Evolutionary conservation across 2,329 filamentous ascomycete species (phyloP).

Genomic region (Botryotinia convoluta): DNA sequence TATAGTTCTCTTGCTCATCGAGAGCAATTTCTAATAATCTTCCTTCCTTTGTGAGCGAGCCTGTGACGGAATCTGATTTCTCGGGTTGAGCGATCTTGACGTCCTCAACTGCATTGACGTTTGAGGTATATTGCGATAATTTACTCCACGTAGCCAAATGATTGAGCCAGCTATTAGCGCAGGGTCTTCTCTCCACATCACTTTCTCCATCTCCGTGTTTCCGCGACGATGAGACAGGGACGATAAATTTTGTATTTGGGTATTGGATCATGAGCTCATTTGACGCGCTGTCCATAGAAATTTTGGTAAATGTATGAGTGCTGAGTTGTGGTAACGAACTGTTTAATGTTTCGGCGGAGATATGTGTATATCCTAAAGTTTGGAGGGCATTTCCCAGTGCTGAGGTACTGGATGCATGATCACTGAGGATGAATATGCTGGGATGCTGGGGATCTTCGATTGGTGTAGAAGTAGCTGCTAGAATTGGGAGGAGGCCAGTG

Average conservation of each 20-base stretch:
- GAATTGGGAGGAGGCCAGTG: conserved; percentile 11
- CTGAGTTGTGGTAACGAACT: conserved; percentile 2
- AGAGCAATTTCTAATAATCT: conserved; percentile 12
- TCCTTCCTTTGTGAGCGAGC: neutral
- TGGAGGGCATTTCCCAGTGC: conserved; percentile 12
- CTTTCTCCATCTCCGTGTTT: neutral
- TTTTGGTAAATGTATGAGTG: conserved; percentile 8
- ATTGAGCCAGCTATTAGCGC: conserved; percentile 16
- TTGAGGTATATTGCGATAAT: neutral
- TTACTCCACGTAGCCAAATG: conserved; percentile 13
- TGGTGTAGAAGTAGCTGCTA: conserved; percentile 14
- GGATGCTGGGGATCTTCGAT: neutral
- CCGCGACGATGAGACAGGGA: neutral
- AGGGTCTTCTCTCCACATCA: neutral
- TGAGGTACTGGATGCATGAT: neutral
- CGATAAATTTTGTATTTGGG: conserved; percentile 16
- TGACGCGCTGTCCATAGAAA: neutral
- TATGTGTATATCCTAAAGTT: conserved; percentile 10
- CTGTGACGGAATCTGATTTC: neutral
- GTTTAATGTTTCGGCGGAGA: conserved; percentile 6
- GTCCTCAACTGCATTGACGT: neutral
- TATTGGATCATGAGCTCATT: conserved; percentile 7
- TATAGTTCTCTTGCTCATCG: conserved; percentile 5
- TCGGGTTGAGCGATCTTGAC: neutral
- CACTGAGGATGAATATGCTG: conserved; percentile 15